These are phyloP conservation scores for Solanum dulcamara DNA, from an alignment of 257 asterid species.

Conservation along the genomic window DNA sequence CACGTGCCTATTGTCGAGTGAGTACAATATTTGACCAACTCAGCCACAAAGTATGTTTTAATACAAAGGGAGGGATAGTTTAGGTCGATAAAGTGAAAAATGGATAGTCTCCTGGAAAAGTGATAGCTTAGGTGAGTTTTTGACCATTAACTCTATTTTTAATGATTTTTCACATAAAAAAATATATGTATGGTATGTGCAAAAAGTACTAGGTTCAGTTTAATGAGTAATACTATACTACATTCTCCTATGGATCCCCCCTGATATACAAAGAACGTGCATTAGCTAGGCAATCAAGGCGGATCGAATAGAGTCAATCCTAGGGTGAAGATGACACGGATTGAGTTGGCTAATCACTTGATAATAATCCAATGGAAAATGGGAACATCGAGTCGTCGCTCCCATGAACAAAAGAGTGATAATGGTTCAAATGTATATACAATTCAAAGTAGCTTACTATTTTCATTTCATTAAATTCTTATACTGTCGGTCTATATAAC, in stretches of 20 bases:
- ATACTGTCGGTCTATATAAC: not conserved
- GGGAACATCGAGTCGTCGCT: not conserved
- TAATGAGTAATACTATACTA: too few species aligned
- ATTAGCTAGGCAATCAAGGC: not conserved
- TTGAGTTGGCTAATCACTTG: not conserved
- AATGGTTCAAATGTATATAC: not conserved
- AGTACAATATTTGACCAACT: too few species aligned
- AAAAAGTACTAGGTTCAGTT: too few species aligned
- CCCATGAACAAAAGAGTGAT: not conserved
- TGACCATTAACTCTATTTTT: not conserved
- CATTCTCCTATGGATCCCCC: too few species aligned
- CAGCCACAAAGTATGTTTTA: too few species aligned
- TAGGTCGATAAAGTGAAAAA: too few species aligned
- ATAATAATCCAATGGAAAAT: too few species aligned
- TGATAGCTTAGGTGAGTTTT: not conserved
- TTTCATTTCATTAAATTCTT: not conserved
- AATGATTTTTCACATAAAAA: not conserved
- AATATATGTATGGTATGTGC: too few species aligned
- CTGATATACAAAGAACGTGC: too few species aligned
- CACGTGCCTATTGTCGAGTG: too few species aligned
- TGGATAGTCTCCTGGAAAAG: too few species aligned
- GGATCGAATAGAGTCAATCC: not conserved
- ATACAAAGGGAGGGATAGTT: too few species aligned
- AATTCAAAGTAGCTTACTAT: not conserved
- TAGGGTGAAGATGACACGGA: rapidly evolving